Evolutionary conservation across 1,284 basidiomycete genomes (phyloP).

Genomic region (Hortiboletus rubellus): DNA sequence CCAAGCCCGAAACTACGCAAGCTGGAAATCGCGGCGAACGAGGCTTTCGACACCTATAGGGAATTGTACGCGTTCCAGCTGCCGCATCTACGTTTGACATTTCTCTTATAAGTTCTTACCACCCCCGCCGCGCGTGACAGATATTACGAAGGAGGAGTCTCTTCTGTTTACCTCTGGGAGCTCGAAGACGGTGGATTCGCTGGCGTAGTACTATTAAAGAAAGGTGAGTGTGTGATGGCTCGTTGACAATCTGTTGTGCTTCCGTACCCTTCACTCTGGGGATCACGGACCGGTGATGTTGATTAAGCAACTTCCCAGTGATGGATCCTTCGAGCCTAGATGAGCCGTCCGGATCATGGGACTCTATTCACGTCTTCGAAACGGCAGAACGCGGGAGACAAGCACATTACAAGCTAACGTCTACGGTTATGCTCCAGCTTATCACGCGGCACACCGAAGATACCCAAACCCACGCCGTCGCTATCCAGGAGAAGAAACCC

Average conservation of each 20-base stretch:
- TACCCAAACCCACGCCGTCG: slow-evolving; percentile 34
- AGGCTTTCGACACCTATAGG: slow-evolving; percentile 96
- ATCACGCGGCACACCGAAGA: slow-evolving; percentile 57
- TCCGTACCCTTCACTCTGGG: slow-evolving; percentile 3
- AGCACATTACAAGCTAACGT: slow-evolving; percentile 96
- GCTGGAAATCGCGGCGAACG: slow-evolving; percentile 91
- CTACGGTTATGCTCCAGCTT: slow-evolving; percentile 96
- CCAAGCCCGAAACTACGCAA: slow-evolving; percentile 86
- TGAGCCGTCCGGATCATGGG: slow-evolving; percentile 87
- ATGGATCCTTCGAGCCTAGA: slow-evolving; percentile 54
- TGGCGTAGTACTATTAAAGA: slow-evolving; percentile 95
- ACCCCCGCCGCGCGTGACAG: slow-evolving; percentile 39
- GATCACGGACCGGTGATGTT: slow-evolving; percentile 1
- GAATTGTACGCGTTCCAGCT: slow-evolving; percentile 70
- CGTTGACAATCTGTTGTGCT: background rate
- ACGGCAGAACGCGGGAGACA: slow-evolving; percentile 85
- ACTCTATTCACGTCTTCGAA: slow-evolving; percentile 99
- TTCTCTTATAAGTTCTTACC: slow-evolving; percentile 4
- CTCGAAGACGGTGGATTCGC: slow-evolving; percentile 95
- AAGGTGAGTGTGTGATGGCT: slow-evolving; percentile 59
- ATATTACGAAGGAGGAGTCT: slow-evolving; percentile 96
- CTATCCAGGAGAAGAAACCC: slow-evolving; percentile 36
- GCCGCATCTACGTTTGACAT: background rate
- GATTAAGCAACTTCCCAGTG: slow-evolving; percentile 40
- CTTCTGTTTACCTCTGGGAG: slow-evolving; percentile 99